Conservation (phyloP, 2,329 filamentous ascomycete species). For the Cladosporium oxysporum region DNA sequence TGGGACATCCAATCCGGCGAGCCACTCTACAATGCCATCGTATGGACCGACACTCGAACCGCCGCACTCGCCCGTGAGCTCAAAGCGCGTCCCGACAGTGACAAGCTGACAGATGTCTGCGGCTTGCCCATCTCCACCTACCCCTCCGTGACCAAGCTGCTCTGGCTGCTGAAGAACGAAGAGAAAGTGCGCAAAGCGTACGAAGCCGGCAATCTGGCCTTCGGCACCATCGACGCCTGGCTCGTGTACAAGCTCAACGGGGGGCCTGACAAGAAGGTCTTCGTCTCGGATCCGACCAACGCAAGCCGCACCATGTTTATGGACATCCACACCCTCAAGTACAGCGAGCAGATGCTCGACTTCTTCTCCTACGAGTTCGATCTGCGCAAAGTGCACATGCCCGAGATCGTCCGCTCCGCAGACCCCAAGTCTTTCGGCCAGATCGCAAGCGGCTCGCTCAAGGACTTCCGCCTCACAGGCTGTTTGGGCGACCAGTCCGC, state of each 20-base stretch:
- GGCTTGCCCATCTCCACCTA: conserved; percentile 87
- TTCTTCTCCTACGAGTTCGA: conserved; percentile 74
- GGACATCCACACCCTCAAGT: conserved; percentile 78
- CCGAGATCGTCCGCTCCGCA: conserved; percentile 81
- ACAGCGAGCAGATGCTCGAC: conserved; percentile 72
- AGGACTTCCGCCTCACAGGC: conserved; percentile 74
- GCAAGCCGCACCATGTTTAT: conserved; percentile 94
- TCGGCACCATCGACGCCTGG: conserved; percentile 89
- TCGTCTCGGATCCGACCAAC: conserved; percentile 85
- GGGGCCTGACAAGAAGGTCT: conserved; percentile 64
- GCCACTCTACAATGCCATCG: conserved; percentile 79
- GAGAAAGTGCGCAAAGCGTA: conserved; percentile 72
- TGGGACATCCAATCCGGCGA: conserved; percentile 83
- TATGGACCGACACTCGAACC: conserved; percentile 87
- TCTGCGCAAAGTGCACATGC: conserved; percentile 68
- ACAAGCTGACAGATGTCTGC: conserved; percentile 69
- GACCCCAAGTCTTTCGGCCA: conserved; percentile 71
- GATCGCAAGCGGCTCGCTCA: conserved; percentile 64
- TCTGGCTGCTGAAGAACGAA: conserved; percentile 77
- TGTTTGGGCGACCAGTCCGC: conserved; percentile 86
- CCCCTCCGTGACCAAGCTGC: conserved; percentile 79
- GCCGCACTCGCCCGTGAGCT: conserved; percentile 74
- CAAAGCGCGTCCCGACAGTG: conserved; percentile 66
- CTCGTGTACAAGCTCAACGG: conserved; percentile 83
- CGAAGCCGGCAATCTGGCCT: conserved; percentile 72